Conservation (phyloP, 2,329 filamentous ascomycete genomes). For the Beauveria caledonica region DNA sequence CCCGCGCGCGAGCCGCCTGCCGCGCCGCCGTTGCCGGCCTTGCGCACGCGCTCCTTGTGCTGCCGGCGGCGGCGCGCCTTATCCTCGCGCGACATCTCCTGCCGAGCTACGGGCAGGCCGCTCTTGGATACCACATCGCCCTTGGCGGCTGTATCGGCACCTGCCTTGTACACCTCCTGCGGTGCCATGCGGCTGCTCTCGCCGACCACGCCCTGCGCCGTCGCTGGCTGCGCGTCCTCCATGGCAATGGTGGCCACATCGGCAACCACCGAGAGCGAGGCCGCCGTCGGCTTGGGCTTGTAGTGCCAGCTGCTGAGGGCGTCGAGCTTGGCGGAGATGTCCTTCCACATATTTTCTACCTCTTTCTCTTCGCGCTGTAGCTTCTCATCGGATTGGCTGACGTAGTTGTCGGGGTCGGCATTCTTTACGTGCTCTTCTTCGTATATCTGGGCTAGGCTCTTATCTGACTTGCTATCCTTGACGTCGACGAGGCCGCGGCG, state of each 20-base stretch:
- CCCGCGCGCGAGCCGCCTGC: too few species aligned
- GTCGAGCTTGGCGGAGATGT: conserved; percentile 73
- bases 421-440: conserved; percentile 82
- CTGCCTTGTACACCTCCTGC: conserved; percentile 87
- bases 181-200: conserved; percentile 74
- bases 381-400: conserved; percentile 77
- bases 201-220: conserved; percentile 62
- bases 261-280: conserved; percentile 76
- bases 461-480: conserved; percentile 78
- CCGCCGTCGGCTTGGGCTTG: conserved; percentile 76
- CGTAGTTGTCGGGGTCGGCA: conserved; percentile 67
- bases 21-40: too few species aligned
- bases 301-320: conserved; percentile 91
- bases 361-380: conserved; percentile 74
- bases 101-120: conserved; percentile 67
- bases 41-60: conserved; percentile 83
- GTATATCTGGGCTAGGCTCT: conserved; percentile 86
- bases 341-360: conserved; percentile 75
- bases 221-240: conserved; percentile 89
- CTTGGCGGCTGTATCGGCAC: conserved; percentile 51
- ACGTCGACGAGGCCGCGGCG: conserved; percentile 71
- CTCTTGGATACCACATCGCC: conserved; percentile 71
- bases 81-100: conserved; percentile 85
- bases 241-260: conserved; percentile 89
- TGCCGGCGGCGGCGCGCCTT: conserved; percentile 67